Base-by-base conservation (phyloP, 2,329 filamentous ascomycete genomes). In the Amesomyces nigricolor region DNA sequence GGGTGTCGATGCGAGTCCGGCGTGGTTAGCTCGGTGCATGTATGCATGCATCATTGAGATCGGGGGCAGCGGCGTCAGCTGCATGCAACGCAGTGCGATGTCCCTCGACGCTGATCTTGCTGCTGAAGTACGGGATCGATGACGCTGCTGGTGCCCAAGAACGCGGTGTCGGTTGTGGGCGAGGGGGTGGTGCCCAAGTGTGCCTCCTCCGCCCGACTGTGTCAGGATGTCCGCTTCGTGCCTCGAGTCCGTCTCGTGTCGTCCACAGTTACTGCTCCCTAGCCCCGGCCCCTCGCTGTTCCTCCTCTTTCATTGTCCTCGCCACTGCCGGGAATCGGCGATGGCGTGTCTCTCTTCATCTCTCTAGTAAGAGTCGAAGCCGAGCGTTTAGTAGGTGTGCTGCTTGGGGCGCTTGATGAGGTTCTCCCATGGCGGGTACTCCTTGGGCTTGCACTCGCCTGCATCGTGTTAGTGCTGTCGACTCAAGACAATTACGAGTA, bases 381-480 rank as follows among this genome's bases (percentile, higher is more conserved):
- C 11, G 45, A 8, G 4, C 32, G 8, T 51, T 43, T 59, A 61
- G 52, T 61, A 59, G 32, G 56, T 56, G 38, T 48, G 58, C 53
- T 66, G 61, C 60, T 65, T 68, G 58, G 66, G 62, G 59, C 67
- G 69, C 60, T 66, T 68, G 63, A 72, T 71, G 54, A 70, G 62
- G 59, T 67, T 67, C 56, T 71, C 68, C 71, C 71, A 72, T 1
- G 66, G 61, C 11, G 69, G 67, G 29, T 66, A 64, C 16, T 65
- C 62, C 42, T 67, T 68, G 3, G 71, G 71, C 54, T 68, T 71
- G 65, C 71, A 72, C 63, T 71, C 68, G 47, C 70, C 70, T 71
- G 53, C 32, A 35, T 19, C 46, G 14, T n/a, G 35, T 32, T 26
- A 48, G 32, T 43, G 10, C 17, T 13, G 50, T 26, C 30, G 35